These are phyloP conservation scores for Talaromyces stipitatus DNA, from an alignment of 495 filamentous ascomycete species.

Conservation along the genomic window DNA sequence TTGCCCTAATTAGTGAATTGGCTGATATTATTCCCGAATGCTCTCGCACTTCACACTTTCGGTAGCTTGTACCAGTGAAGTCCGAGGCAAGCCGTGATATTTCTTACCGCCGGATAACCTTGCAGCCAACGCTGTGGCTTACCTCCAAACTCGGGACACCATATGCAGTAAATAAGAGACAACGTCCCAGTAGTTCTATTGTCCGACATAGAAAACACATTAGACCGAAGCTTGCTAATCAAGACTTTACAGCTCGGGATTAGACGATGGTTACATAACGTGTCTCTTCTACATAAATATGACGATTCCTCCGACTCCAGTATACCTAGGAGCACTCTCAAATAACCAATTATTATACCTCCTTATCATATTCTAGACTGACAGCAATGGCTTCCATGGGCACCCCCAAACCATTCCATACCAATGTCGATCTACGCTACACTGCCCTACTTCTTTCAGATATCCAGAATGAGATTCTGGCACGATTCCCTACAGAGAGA, in stretches of 20 bases:
- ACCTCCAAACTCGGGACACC: neutral
- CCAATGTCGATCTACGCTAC: neutral
- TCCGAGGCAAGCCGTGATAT: neutral
- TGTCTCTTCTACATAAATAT: neutral
- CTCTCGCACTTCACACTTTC: neutral
- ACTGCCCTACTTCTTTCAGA: neutral
- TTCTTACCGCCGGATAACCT: too few species aligned
- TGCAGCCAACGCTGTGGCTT: too few species aligned
- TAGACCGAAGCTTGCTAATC: neutral
- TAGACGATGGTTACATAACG: neutral
- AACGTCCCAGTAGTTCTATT: neutral
- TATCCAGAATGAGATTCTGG: conserved; percentile 1
- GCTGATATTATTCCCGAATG: neutral
- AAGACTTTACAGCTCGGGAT: neutral
- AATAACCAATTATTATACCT: neutral
- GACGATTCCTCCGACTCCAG: neutral
- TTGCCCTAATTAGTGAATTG: neutral
- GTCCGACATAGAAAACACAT: neutral
- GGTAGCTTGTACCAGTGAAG: neutral
- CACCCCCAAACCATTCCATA: neutral
- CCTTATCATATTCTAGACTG: neutral
- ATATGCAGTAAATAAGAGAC: neutral
- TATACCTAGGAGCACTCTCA: neutral
- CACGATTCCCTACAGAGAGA: neutral
- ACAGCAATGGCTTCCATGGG: neutral